These are phyloP conservation scores for Salix arbutifolia DNA, from an alignment of 345 rosid species.

Conservation along the genomic window DNA sequence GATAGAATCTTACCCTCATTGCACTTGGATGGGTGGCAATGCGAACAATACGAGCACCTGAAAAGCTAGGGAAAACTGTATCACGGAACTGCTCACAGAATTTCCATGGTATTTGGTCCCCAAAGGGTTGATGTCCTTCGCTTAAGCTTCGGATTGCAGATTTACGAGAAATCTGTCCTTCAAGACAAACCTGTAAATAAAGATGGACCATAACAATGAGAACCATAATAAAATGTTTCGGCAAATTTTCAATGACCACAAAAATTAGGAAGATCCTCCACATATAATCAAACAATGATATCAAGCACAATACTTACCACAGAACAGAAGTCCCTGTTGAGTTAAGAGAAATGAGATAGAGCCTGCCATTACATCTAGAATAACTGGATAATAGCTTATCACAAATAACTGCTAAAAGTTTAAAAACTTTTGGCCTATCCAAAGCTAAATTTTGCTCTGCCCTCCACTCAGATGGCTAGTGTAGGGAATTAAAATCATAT, in stretches of 20 bases:
- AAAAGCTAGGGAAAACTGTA: slow-evolving; percentile 74
- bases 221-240: background rate
- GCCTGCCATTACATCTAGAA: background rate
- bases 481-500: background rate
- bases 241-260: background rate
- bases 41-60: slow-evolving; percentile 97
- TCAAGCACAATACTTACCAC: background rate
- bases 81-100: slow-evolving; percentile 86
- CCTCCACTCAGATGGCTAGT: background rate
- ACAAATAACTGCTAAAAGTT: background rate
- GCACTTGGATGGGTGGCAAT: slow-evolving; percentile 98
- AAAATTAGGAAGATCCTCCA: background rate
- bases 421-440: background rate
- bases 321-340: background rate
- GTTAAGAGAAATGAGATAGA: background rate
- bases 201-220: background rate
- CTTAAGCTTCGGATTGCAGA: slow-evolving; percentile 72
- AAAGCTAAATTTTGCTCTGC: background rate
- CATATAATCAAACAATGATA: background rate
- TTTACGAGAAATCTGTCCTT: slow-evolving; percentile 85
- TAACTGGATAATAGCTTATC: background rate
- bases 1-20: slow-evolving; percentile 58
- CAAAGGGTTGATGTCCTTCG: slow-evolving; percentile 81
- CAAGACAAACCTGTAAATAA: slow-evolving; percentile 61
- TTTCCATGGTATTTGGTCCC: slow-evolving; percentile 99